These are phyloP conservation scores for Camellia granthamiana DNA, from an alignment of 148 eudicot species.

Conservation along the genomic window DNA sequence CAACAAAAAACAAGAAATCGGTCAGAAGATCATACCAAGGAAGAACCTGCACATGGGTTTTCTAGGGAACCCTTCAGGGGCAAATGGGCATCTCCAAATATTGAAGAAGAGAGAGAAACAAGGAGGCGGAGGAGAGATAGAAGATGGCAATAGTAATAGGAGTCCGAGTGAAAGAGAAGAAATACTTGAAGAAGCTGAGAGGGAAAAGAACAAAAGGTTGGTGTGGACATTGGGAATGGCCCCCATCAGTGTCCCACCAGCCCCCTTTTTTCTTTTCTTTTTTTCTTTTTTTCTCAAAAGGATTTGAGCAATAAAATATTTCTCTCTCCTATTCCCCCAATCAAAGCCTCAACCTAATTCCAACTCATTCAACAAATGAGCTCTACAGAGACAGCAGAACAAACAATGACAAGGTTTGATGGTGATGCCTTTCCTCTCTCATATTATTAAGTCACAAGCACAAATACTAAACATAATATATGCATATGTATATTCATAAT, in stretches of 20 bases:
- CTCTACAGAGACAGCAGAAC: constrained; percentile 11
- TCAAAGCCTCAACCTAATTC: constrained; percentile 10
- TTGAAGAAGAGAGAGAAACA: constrained; percentile 17
- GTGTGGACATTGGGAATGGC: constrained; percentile 5
- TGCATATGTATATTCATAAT: too few relatives aligned
- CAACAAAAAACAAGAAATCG: neutral
- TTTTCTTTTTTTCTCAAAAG: neutral
- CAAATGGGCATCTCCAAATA: constrained; percentile 12
- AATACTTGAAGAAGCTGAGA: constrained; percentile 13
- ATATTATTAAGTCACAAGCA: neutral
- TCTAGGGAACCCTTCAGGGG: neutral
- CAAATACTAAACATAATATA: neutral
- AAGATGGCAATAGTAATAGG: neutral
- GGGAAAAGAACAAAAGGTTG: constrained; percentile 12
- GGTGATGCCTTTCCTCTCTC: constrained; percentile 4
- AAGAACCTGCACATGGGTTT: constrained; percentile 21
- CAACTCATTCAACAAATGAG: constrained; percentile 7
- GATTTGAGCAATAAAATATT: neutral
- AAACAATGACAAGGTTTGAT: neutral
- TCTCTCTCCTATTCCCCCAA: neutral
- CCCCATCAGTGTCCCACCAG: constrained; percentile 6
- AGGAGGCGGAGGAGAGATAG: constrained; percentile 9
- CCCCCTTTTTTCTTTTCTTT: neutral
- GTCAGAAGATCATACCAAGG: constrained; percentile 10
- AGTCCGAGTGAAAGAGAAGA: constrained; percentile 22